Evolutionary conservation across 768 basidiomycete species (phyloP).

Genomic region (Ephemerocybe angulata): DNA sequence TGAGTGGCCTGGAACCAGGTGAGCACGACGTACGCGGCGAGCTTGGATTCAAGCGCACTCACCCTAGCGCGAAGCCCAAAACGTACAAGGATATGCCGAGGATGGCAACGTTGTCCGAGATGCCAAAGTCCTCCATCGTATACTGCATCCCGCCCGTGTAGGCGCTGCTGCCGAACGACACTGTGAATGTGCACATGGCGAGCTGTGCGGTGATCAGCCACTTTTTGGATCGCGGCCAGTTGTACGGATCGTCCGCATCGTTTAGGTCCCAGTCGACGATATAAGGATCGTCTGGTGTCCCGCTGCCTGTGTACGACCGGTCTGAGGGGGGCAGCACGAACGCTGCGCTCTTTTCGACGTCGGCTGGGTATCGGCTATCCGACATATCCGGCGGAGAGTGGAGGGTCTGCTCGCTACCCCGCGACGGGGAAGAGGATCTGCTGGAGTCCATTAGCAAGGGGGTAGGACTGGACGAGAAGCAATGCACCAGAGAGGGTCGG

Average conservation of each 20-base stretch:
- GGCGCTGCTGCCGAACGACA: conserved; percentile 57
- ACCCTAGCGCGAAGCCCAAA: conserved; percentile 60
- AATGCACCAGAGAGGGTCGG: conserved; percentile 3
- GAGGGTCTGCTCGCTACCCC: not conserved
- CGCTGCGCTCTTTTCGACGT: conserved; percentile 12
- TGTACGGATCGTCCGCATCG: conserved; percentile 55
- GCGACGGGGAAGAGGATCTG: not conserved
- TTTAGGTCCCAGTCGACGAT: conserved; percentile 50
- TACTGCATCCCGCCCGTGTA: conserved; percentile 50
- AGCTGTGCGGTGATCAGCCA: conserved; percentile 53
- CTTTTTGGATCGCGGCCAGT: conserved; percentile 45
- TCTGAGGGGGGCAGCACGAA: conserved; percentile 2
- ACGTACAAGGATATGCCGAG: conserved; percentile 62
- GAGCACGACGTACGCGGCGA: no score
- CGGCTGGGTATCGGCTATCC: conserved; percentile 9
- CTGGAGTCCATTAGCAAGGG: not conserved
- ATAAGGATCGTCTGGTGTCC: conserved; percentile 46
- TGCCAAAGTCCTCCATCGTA: conserved; percentile 43
- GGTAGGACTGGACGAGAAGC: not conserved
- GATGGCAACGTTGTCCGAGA: conserved; percentile 50
- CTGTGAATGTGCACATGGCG: conserved; percentile 52
- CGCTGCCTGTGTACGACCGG: conserved; percentile 39
- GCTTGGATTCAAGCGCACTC: conserved; percentile 14
- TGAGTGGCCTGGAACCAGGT: conserved; percentile 41
- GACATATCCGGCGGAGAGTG: not conserved